phyloP scores from a whole-genome alignment of 441 rosid species.

The Arabidopsis hybrid region DNA sequence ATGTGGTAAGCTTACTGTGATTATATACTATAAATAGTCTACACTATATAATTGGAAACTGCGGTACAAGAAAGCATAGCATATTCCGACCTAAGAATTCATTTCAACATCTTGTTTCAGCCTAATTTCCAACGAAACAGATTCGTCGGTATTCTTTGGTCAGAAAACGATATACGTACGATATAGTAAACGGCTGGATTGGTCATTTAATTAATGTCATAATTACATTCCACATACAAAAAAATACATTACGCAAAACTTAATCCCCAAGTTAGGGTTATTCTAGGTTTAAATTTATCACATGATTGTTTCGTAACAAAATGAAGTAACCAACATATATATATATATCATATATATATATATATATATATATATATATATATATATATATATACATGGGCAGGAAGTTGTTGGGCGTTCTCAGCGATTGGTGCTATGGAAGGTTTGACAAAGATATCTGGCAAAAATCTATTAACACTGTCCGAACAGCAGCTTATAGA shows the following conservation, averaged over 20 bases:
- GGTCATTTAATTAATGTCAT: neutral
- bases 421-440: constrained; percentile 54
- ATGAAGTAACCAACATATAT: neutral
- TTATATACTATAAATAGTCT: neutral
- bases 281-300: neutral
- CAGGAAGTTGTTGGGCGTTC: constrained; percentile 62
- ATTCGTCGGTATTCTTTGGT: too few species aligned
- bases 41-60: neutral
- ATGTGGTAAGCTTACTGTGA: constrained; percentile 40
- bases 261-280: constrained; percentile 9
- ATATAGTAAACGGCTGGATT: neutral
- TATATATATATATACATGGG: neutral
- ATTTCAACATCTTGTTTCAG: too few species aligned
- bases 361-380: too few species aligned
- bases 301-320: neutral
- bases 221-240: neutral
- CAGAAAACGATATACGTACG: neutral
- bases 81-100: too few species aligned
- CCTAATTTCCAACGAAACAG: too few species aligned
- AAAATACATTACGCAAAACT: neutral
- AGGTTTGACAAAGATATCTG: constrained; percentile 31
- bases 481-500: constrained; percentile 47
- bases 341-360: too few species aligned
- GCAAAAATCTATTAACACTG: constrained; percentile 28
- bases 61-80: too few species aligned